Evolutionary conservation across 164 flowering plant genomes (phyloP).

Genomic region (Magnolia sinica): DNA sequence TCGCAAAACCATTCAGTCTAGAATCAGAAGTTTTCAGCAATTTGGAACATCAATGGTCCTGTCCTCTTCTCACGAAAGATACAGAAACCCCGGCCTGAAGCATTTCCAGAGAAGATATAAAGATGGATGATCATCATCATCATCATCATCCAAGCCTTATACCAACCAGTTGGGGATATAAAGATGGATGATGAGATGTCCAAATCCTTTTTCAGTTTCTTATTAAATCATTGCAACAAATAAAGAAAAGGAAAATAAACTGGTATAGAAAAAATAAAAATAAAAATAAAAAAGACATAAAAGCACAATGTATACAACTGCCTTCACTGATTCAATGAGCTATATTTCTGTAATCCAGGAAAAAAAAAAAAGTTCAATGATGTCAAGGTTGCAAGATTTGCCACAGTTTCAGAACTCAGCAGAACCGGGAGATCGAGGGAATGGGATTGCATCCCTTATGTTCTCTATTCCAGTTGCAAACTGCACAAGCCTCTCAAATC

Average conservation of each 20-base stretch:
- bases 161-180: not conserved
- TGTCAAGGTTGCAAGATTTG: not conserved
- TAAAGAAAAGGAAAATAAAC: not conserved
- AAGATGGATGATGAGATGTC: not conserved
- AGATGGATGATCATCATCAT: not conserved
- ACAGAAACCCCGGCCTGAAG: too few species aligned
- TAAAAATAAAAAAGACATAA: too few species aligned
- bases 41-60: too few species aligned
- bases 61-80: too few species aligned
- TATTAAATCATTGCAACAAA: not conserved
- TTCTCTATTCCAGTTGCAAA: conserved; percentile 94
- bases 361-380: not conserved
- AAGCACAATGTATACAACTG: not conserved
- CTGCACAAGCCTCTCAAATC: conserved; percentile 94
- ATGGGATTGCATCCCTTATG: conserved; percentile 90
- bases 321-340: not conserved
- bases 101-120: too few species aligned
- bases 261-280: not conserved
- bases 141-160: not conserved
- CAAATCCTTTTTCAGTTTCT: not conserved
- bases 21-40: too few species aligned
- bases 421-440: conserved; percentile 86
- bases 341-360: not conserved
- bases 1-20: too few species aligned
- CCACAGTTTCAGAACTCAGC: conserved; percentile 59